phyloP scores from a whole-genome alignment of 139 green algal genomes.

The Coccomyxa sp. region DNA sequence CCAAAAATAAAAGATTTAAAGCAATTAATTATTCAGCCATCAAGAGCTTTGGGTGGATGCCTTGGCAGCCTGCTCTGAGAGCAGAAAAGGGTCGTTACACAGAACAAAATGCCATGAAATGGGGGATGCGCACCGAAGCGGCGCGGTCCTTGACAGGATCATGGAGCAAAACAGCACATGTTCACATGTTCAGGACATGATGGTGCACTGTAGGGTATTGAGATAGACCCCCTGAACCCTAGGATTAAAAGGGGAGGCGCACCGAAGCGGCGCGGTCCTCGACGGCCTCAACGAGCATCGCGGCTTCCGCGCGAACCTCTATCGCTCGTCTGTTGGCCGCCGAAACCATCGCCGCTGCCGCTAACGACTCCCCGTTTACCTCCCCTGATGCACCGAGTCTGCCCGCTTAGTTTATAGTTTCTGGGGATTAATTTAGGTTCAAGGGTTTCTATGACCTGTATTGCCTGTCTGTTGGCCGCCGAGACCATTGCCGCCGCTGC shows the following conservation, averaged over 20 bases:
- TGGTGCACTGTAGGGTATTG: background rate
- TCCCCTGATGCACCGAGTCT: too few relatives aligned
- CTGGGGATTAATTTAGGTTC: too few relatives aligned
- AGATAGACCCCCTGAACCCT: background rate
- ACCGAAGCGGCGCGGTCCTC: constrained; percentile 10
- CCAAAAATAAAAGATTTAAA: constrained; percentile 14
- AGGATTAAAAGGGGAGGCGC: background rate
- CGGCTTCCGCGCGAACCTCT: constrained; percentile 11
- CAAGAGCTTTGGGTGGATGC: constrained; percentile 39
- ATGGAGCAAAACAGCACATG: background rate
- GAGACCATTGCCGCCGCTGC: background rate
- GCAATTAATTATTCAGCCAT: constrained; percentile 15
- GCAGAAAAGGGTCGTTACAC: constrained; percentile 34
- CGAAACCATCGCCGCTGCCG: background rate
- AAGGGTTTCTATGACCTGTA: background rate
- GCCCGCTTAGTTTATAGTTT: too few relatives aligned
- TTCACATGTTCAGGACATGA: background rate
- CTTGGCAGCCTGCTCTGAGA: constrained; percentile 39
- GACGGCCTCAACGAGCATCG: constrained; percentile 16
- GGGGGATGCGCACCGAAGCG: background rate
- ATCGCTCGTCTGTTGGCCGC: background rate
- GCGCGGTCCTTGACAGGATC: background rate
- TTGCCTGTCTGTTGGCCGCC: background rate
- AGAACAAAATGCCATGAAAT: constrained; percentile 45
- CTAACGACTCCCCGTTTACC: background rate